A percentile compares a stretch with the other conserved stretches of the same genome.
phyloP scores from a whole-genome alignment of 805 yeast species.

The Cyberlindnera euphorbiiphila region DNA sequence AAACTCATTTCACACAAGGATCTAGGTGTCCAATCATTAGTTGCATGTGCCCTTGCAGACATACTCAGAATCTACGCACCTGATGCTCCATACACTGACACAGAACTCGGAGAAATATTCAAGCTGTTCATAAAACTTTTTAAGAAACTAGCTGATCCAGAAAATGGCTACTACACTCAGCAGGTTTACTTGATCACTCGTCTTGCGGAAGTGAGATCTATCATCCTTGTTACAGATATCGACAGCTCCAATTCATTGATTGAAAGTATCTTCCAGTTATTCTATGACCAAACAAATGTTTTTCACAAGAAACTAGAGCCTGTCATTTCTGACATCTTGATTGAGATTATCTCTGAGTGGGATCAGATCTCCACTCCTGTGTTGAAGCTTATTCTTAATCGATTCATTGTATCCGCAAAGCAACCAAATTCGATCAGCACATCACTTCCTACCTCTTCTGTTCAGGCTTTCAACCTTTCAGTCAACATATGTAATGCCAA shows the following conservation, averaged over 20 bases:
- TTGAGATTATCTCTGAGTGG: slow-evolving; percentile 70
- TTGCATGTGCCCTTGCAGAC: slow-evolving; percentile 74
- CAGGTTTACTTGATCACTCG: slow-evolving; percentile 62
- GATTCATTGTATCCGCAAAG: slow-evolving; percentile 39
- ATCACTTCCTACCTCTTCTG: slow-evolving; percentile 17
- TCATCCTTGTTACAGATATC: slow-evolving; percentile 70
- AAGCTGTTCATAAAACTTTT: slow-evolving; percentile 63
- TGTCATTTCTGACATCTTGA: slow-evolving; percentile 63
- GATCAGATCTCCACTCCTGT: slow-evolving; percentile 59
- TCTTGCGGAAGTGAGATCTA: slow-evolving; percentile 70
- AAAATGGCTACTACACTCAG: slow-evolving; percentile 58
- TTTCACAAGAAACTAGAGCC: slow-evolving; percentile 55
- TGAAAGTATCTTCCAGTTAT: slow-evolving; percentile 51
- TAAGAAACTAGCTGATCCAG: slow-evolving; percentile 47
- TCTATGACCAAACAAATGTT: slow-evolving; percentile 50
- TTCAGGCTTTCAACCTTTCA: slow-evolving; percentile 62
- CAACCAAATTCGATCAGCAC: slow-evolving; percentile 16
- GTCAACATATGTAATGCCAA: slow-evolving; percentile 65
- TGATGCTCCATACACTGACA: slow-evolving; percentile 77
- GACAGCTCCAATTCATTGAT: slow-evolving; percentile 57
- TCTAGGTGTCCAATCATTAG: slow-evolving; percentile 62
- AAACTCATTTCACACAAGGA: slow-evolving; percentile 61
- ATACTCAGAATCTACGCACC: slow-evolving; percentile 79
- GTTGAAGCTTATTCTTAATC: slow-evolving; percentile 60
- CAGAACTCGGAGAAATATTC: slow-evolving; percentile 61